Evolutionary conservation across 768 basidiomycete species (phyloP).

Genomic region (Boletus tomentosulus): DNA sequence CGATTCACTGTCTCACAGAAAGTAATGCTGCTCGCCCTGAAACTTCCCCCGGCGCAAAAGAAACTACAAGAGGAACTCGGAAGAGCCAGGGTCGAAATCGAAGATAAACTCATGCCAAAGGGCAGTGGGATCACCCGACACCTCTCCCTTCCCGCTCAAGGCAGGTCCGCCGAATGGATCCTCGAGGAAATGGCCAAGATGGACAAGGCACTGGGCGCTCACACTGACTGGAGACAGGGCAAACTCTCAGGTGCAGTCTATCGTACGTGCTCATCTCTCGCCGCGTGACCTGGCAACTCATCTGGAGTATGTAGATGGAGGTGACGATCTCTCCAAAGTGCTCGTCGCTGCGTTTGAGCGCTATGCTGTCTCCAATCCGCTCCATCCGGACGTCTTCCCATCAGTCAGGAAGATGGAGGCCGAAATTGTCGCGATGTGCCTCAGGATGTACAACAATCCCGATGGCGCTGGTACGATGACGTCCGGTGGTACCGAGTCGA

Average conservation of each 20-base stretch:
- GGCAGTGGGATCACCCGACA: slow-evolving; percentile 61
- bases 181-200: slow-evolving; percentile 74
- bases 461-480: slow-evolving; percentile 90
- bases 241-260: slow-evolving; percentile 85
- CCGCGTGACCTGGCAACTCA: neutral
- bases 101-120: slow-evolving; percentile 62
- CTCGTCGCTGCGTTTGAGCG: slow-evolving; percentile 77
- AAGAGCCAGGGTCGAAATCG: slow-evolving; percentile 61
- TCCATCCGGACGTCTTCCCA: slow-evolving; percentile 93
- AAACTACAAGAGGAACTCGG: slow-evolving; percentile 63
- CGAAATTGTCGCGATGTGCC: slow-evolving; percentile 85
- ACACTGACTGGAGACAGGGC: slow-evolving; percentile 60
- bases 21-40: slow-evolving; percentile 52
- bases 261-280: slow-evolving; percentile 45
- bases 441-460: slow-evolving; percentile 81
- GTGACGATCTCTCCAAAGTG: slow-evolving; percentile 72
- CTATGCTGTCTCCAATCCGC: slow-evolving; percentile 83
- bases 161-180: slow-evolving; percentile 70
- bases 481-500: slow-evolving; percentile 93
- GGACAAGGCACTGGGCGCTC: slow-evolving; percentile 51
- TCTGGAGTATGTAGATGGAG: slow-evolving; percentile 56
- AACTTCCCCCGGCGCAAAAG: slow-evolving; percentile 54
- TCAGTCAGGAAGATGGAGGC: slow-evolving; percentile 96
- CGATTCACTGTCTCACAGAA: slow-evolving; percentile 33
- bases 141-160: slow-evolving; percentile 59